Percentiles rank a stretch among this genome's conserved stretches.
phyloP scores from a whole-genome alignment of 208 protist genomes.

The Leishmania tropica region DNA sequence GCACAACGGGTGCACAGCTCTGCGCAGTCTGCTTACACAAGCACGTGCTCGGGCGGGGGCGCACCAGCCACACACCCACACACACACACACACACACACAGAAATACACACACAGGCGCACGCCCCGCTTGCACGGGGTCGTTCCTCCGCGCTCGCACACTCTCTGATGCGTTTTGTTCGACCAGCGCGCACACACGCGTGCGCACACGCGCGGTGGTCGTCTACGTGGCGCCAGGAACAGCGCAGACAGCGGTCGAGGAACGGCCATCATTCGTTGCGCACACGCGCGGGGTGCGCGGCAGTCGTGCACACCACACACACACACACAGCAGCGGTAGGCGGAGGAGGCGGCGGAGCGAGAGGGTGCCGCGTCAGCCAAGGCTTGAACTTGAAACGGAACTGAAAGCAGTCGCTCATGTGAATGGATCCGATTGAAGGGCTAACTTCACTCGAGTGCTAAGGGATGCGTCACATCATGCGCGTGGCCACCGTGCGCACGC shows the following conservation, averaged over 20 bases:
- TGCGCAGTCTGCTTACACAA: slow-evolving; percentile 35
- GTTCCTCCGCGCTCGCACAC: neutral
- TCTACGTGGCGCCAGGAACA: neutral
- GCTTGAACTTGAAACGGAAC: neutral
- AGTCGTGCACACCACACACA: neutral
- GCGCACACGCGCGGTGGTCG: neutral
- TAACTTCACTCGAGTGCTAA: slow-evolving; percentile 20
- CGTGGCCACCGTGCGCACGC: neutral
- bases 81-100: neutral
- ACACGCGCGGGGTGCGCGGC: neutral
- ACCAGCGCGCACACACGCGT: neutral
- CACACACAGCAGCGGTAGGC: neutral
- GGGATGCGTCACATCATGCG: slow-evolving; percentile 28
- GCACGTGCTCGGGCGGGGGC: slow-evolving; percentile 7
- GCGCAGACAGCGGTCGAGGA: neutral
- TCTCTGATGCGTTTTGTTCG: slow-evolving; percentile 3
- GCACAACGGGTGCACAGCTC: neutral
- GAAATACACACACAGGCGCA: neutral
- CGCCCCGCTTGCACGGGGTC: neutral
- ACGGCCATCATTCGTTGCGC: neutral
- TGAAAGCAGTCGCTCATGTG: neutral
- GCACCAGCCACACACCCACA: neutral
- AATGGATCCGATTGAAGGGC: slow-evolving; percentile 30
- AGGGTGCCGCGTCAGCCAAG: neutral
- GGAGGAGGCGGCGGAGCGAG: neutral